Percentiles rank a stretch among this genome's conserved stretches.
These are phyloP conservation scores for Chaetomiaceae sp. DNA, from an alignment of 2,329 filamentous ascomycete species.

Conservation along the genomic window DNA sequence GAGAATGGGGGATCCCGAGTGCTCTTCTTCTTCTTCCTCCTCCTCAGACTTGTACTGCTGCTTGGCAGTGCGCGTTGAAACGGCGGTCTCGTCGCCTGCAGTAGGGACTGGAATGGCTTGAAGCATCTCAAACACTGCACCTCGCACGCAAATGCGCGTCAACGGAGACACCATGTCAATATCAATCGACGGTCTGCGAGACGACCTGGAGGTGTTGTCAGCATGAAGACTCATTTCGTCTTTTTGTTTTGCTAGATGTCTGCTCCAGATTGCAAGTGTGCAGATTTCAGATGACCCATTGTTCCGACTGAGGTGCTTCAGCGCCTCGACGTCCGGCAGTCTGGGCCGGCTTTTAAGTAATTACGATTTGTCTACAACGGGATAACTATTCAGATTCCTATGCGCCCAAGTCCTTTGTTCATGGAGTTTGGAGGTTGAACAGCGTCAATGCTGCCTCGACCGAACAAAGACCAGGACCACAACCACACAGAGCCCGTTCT, in stretches of 20 bases:
- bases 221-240: neutral
- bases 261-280: too few relatives aligned
- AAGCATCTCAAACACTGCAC: neutral
- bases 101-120: too few relatives aligned
- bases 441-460: neutral
- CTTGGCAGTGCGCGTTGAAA: too few relatives aligned
- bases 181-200: neutral
- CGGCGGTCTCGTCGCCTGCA: too few relatives aligned
- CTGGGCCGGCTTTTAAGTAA: neutral
- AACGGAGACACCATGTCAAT: neutral
- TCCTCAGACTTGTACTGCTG: too few relatives aligned
- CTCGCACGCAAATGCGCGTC: neutral
- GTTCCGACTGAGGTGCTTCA: too few relatives aligned
- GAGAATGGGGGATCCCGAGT: neutral
- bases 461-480: neutral
- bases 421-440: neutral
- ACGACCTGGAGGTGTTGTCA: neutral
- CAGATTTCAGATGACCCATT: too few relatives aligned
- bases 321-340: too few relatives aligned
- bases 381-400: neutral
- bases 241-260: too few relatives aligned
- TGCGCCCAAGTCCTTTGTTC: neutral
- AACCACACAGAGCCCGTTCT: conserved; percentile 2
- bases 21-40: neutral
- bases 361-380: neutral